Evolutionary conservation across 2,329 filamentous ascomycete genomes (phyloP), one percentile per base, ranked within the genome.

Genomic region (Whalleya microplaca): DNA sequence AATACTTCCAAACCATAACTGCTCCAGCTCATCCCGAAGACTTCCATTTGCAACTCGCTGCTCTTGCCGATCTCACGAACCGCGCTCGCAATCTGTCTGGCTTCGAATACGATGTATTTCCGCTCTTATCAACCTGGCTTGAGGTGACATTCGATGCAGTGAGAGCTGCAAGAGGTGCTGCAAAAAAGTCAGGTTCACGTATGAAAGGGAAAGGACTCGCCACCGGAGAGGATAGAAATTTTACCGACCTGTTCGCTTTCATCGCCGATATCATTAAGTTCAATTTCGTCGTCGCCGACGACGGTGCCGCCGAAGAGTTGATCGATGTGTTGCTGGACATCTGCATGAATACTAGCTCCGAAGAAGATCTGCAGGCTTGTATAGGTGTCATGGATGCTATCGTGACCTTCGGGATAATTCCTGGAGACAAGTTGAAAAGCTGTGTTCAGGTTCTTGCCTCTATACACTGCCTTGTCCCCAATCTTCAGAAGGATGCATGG

Each of bases 381-480:
- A 88, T 91, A 64, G 76, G 80, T 48, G 82, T 92, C 47, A 81
- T 92, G 55, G 84, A 91, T 68, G 81, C 86, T 9, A 82, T 91
- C 54, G 85, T 91, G 51, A 91, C 87, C 0, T 91, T 89, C 69
- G 86, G 87, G 3, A 83, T 85, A 32, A 84, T 93, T 45, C 89
- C 90, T 0, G 77, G 74, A 48, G 76, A 77, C 52, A 85, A 84
- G 56, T 78, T 92, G 41, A 82, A 82, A 63, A 80, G 82, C 32
- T 91, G 87, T 66, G 79, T 93, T 37, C 84, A 88, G 59, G 83
- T 92, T 2, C 77, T 93, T 51, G 88, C 88, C 65, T 88, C 87
- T 41, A 88, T 92, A 57, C 88, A 89, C 69, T 86, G 84, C 58
- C 78, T 90, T 48, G 83, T 92, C 2, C 75, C 77, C 12, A 77